Evolutionary conservation across 169 alveolate genomes (phyloP).

Genomic region (Cryptosporidium ubiquitum): DNA sequence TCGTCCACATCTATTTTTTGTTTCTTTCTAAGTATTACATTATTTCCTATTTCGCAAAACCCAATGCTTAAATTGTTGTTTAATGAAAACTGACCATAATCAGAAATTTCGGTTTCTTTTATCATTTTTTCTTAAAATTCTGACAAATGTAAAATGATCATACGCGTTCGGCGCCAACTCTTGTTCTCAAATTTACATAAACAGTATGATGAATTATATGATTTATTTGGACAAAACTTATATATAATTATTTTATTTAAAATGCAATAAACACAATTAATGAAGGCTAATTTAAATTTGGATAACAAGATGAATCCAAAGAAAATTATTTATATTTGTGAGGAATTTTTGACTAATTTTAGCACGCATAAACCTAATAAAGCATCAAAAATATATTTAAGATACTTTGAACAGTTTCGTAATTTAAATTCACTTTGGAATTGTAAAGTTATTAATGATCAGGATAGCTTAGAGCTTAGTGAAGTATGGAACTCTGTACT

Average conservation of each 20-base stretch:
- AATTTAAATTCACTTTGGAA: not conserved
- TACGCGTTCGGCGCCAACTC: not conserved
- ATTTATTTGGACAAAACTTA: too few relatives aligned
- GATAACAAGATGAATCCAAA: not conserved
- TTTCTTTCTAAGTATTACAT: conserved; percentile 1
- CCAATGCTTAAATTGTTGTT: not conserved
- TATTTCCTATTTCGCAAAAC: not conserved
- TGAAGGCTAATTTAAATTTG: not conserved
- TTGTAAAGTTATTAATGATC: not conserved
- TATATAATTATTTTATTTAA: not conserved
- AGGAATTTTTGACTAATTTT: not conserved
- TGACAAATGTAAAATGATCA: not conserved
- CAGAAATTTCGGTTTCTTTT: not conserved
- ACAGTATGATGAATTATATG: not conserved
- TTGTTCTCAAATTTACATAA: too few relatives aligned
- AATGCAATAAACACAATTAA: not conserved
- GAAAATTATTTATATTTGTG: not conserved
- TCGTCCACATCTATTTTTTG: not conserved
- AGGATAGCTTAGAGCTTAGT: not conserved
- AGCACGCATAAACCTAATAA: not conserved
- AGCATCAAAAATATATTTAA: not conserved
- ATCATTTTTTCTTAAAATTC: not conserved
- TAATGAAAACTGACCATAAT: not conserved
- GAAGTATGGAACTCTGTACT: conserved; percentile 50
- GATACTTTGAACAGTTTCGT: conserved; percentile 21